phyloP scores from a whole-genome alignment of 2,329 filamentous ascomycete genomes.

The Apiospora rasikravindrae region DNA sequence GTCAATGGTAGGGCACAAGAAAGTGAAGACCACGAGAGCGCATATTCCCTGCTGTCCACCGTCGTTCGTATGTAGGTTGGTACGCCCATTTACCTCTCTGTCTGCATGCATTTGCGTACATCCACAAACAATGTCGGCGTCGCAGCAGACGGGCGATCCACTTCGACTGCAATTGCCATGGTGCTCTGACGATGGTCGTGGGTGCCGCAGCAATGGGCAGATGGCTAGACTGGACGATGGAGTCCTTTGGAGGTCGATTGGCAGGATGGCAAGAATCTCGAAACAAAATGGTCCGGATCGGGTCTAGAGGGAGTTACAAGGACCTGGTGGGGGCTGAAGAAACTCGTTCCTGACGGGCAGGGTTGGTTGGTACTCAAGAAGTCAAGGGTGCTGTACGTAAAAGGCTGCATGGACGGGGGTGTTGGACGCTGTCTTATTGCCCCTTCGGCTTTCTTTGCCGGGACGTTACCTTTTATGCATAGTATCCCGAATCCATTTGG shows the following conservation, averaged over 20 bases:
- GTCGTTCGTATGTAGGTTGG: background rate
- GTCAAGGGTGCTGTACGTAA: background rate
- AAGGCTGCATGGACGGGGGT: slow-evolving; percentile 13
- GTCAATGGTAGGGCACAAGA: background rate
- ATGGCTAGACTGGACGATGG: background rate
- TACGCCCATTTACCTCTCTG: background rate
- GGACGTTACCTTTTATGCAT: slow-evolving; percentile 10
- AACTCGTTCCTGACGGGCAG: slow-evolving; percentile 4
- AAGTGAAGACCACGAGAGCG: background rate
- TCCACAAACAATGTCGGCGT: background rate
- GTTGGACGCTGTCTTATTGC: background rate
- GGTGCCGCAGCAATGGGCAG: slow-evolving; percentile 1
- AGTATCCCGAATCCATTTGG: background rate
- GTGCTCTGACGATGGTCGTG: background rate
- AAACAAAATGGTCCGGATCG: slow-evolving; percentile 25
- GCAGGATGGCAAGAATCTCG: slow-evolving; percentile 21
- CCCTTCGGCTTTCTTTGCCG: slow-evolving; percentile 9
- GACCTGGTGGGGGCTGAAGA: slow-evolving; percentile 19
- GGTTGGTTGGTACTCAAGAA: background rate
- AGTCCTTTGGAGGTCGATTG: background rate
- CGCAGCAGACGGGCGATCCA: background rate
- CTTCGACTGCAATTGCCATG: slow-evolving; percentile 15
- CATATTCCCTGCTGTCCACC: background rate
- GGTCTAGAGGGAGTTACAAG: slow-evolving; percentile 24
- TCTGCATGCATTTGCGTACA: background rate